These are phyloP conservation scores for Diplocarpon mali DNA, from an alignment of 2,329 filamentous ascomycete species.

Conservation along the genomic window DNA sequence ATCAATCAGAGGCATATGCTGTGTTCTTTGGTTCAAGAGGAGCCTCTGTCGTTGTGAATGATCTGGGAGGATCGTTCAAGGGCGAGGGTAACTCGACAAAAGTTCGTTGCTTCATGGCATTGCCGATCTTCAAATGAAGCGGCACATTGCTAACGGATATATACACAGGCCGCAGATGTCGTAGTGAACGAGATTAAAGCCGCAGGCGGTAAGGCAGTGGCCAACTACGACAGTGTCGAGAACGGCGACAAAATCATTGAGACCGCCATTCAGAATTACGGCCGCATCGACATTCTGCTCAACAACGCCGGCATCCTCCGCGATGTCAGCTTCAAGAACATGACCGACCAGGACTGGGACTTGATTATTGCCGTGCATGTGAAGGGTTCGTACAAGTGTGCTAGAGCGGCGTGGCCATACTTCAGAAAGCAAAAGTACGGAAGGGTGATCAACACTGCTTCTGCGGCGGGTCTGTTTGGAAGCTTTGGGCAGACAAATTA, in stretches of 20 bases:
- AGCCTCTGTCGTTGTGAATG: slow-evolving; percentile 92
- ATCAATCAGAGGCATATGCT: slow-evolving; percentile 58
- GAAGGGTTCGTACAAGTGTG: slow-evolving; percentile 88
- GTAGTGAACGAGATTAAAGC: slow-evolving; percentile 76
- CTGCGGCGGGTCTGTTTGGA: slow-evolving; percentile 90
- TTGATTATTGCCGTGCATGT: slow-evolving; percentile 88
- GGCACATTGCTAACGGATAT: slow-evolving; percentile 5
- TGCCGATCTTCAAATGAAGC: neutral
- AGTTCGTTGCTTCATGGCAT: slow-evolving; percentile 37
- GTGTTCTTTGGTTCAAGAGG: slow-evolving; percentile 84
- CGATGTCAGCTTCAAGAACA: slow-evolving; percentile 97
- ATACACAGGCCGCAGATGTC: slow-evolving; percentile 61
- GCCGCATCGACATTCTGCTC: slow-evolving; percentile 86
- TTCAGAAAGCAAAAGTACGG: slow-evolving; percentile 99
- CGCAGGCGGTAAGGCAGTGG: slow-evolving; percentile 87
- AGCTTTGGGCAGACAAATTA: slow-evolving; percentile 96
- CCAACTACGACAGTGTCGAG: slow-evolving; percentile 94
- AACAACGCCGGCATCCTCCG: slow-evolving; percentile 95
- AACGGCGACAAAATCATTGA: slow-evolving; percentile 91
- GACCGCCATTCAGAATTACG: slow-evolving; percentile 68
- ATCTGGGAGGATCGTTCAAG: slow-evolving; percentile 85
- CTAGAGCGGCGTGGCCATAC: slow-evolving; percentile 89
- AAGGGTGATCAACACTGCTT: slow-evolving; percentile 90
- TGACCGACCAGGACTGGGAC: slow-evolving; percentile 96
- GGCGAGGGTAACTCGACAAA: slow-evolving; percentile 81